Percentiles rank a stretch among this genome's conserved stretches.
These are phyloP conservation scores for Ilyonectria robusta DNA, from an alignment of 2,329 filamentous ascomycete genomes.

Conservation along the genomic window DNA sequence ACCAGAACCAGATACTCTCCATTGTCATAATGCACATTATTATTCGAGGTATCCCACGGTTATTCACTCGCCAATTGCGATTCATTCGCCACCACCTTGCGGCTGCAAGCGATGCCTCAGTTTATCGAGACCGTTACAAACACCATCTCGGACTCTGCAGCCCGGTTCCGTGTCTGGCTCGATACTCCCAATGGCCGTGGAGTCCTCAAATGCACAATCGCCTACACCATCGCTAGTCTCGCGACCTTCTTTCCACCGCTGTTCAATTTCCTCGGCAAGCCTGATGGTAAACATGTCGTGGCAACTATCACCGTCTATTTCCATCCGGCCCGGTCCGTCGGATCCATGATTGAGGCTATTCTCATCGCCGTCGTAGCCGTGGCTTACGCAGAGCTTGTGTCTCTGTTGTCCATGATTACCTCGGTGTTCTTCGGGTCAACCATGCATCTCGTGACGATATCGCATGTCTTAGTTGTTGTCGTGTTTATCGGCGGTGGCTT, in stretches of 20 bases:
- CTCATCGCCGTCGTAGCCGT: constrained; percentile 84
- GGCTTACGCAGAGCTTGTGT: constrained; percentile 77
- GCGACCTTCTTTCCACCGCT: constrained; percentile 85
- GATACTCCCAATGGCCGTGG: constrained; percentile 81
- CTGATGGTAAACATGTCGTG: constrained; percentile 94
- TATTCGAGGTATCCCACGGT: no score
- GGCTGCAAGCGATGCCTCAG: constrained; percentile 21
- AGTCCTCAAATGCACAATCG: constrained; percentile 91
- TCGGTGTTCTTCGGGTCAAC: constrained; percentile 82
- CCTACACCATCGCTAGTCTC: constrained; percentile 88
- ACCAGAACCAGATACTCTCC: no score
- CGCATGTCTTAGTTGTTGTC: constrained; percentile 83
- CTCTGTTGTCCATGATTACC: constrained; percentile 87
- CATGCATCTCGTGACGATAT: constrained; percentile 76
- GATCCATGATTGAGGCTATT: constrained; percentile 91
- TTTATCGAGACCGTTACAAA: constrained; percentile 31
- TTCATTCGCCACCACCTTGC: background rate
- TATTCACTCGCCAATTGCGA: no score
- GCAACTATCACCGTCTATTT: constrained; percentile 97
- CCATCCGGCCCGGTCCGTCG: constrained; percentile 87
- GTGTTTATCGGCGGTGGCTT: constrained; percentile 89
- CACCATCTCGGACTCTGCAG: constrained; percentile 52
- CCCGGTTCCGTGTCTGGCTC: constrained; percentile 70
- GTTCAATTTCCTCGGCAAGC: constrained; percentile 80
- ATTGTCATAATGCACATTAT: background rate